These are phyloP conservation scores for Davidsoniella eucalypti DNA, from an alignment of 2,329 filamentous ascomycete species.

Conservation along the genomic window DNA sequence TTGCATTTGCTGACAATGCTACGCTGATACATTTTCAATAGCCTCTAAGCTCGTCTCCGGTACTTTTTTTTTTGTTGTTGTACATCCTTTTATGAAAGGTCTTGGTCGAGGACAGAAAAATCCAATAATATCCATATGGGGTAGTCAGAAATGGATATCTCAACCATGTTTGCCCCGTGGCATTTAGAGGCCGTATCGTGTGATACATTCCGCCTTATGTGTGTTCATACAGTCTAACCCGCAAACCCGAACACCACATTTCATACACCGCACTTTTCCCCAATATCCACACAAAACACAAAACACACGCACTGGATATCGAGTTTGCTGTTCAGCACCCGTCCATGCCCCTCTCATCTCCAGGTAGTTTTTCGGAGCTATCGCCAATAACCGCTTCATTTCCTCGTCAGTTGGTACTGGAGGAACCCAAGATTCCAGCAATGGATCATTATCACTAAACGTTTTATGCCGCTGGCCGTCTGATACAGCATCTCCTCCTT, in stretches of 20 bases:
- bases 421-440: constrained; percentile 43
- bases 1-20: too few relatives aligned
- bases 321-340: constrained; percentile 20
- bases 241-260: constrained; percentile 65
- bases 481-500: too few relatives aligned
- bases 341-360: constrained; percentile 38
- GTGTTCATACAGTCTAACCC: constrained; percentile 56
- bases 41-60: too few relatives aligned
- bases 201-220: constrained; percentile 56
- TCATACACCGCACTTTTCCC: constrained; percentile 59
- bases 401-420: constrained; percentile 41
- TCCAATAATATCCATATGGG: too few relatives aligned
- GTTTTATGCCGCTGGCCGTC: constrained; percentile 18
- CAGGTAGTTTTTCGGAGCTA: constrained; percentile 50
- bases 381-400: constrained; percentile 45
- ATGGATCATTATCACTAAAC: constrained; percentile 35
- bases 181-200: constrained; percentile 37
- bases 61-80: too few relatives aligned
- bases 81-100: too few relatives aligned
- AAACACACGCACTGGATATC: constrained; percentile 46
- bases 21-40: too few relatives aligned
- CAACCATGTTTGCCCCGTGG: too few relatives aligned
- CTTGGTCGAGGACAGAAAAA: too few relatives aligned
- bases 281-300: constrained; percentile 73
- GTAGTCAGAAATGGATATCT: too few relatives aligned